Evolutionary conservation across 2,329 filamentous ascomycete species (phyloP).

Genomic region (Fusarium dlaminii): DNA sequence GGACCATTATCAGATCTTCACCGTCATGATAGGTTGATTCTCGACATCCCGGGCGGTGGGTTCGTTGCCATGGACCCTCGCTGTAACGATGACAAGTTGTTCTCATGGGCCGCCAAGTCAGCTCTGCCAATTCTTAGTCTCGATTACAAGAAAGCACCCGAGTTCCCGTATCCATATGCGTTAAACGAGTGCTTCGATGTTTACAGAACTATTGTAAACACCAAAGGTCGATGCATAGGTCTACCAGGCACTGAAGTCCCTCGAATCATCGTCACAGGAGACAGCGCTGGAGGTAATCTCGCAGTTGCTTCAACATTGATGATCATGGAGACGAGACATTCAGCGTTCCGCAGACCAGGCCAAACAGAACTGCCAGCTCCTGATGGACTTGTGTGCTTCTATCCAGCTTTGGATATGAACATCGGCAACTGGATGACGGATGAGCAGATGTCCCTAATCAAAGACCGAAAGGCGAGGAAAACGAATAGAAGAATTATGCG

Average conservation of each 20-base stretch:
- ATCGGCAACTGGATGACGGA: constrained; percentile 99
- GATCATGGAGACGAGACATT: constrained; percentile 80
- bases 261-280: constrained; percentile 57
- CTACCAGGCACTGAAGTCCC: constrained; percentile 53
- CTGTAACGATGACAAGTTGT: constrained; percentile 91
- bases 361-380: constrained; percentile 74
- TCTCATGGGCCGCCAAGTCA: constrained; percentile 90
- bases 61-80: constrained; percentile 98
- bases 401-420: constrained; percentile 94
- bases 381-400: constrained; percentile 84
- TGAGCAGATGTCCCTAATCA: constrained; percentile 94
- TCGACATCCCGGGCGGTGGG: constrained; percentile 93
- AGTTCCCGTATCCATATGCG: constrained; percentile 59
- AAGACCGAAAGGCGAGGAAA: constrained; percentile 79
- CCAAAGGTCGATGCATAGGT: constrained; percentile 54
- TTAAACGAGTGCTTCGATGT: constrained; percentile 62
- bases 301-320: constrained; percentile 81
- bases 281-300: constrained; percentile 61
- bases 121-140: constrained; percentile 90
- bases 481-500: constrained; percentile 82
- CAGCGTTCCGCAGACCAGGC: constrained; percentile 44
- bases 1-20: constrained; percentile 82
- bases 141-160: constrained; percentile 75
- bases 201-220: constrained; percentile 50
- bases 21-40: constrained; percentile 78